These are phyloP conservation scores for Cucumis cinereus DNA, from an alignment of 306 rosid species.

Conservation along the genomic window DNA sequence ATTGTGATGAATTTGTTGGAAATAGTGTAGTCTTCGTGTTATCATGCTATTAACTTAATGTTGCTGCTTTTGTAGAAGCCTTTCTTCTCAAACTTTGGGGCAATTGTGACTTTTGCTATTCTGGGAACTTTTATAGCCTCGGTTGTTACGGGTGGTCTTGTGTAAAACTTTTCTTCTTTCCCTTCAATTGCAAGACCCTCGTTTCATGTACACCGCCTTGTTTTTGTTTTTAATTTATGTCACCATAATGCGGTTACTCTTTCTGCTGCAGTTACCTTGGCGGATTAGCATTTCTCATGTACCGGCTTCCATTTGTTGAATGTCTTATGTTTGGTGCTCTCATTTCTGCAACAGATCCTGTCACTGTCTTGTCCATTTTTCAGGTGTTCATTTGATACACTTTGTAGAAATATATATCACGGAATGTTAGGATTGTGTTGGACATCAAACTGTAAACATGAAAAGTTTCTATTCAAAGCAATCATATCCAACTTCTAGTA, in stretches of 20 bases:
- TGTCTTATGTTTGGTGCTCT: constrained; percentile 99
- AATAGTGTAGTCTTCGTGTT: background rate
- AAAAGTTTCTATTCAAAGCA: background rate
- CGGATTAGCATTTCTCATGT: constrained; percentile 75
- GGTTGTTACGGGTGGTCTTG: constrained; percentile 74
- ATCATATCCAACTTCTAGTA: background rate
- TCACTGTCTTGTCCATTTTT: constrained; percentile 91
- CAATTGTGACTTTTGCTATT: constrained; percentile 90
- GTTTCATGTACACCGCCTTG: background rate
- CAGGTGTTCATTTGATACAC: constrained; percentile 35
- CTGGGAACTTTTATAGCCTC: constrained; percentile 85
- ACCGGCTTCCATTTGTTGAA: constrained; percentile 89
- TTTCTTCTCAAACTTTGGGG: constrained; percentile 96
- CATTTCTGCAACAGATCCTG: constrained; percentile 97
- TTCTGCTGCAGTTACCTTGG: constrained; percentile 81
- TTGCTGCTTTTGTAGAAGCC: constrained; percentile 54
- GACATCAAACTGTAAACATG: background rate
- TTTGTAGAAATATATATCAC: background rate
- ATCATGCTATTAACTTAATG: background rate
- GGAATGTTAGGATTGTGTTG: background rate
- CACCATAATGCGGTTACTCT: constrained; percentile 7
- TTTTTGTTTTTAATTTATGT: constrained; percentile 8
- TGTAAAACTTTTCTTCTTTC: constrained; percentile 39
- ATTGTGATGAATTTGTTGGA: background rate
- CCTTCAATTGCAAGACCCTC: background rate